Evolutionary conservation across 306 rosid species (phyloP).

Genomic region (Bauhinia variegata): DNA sequence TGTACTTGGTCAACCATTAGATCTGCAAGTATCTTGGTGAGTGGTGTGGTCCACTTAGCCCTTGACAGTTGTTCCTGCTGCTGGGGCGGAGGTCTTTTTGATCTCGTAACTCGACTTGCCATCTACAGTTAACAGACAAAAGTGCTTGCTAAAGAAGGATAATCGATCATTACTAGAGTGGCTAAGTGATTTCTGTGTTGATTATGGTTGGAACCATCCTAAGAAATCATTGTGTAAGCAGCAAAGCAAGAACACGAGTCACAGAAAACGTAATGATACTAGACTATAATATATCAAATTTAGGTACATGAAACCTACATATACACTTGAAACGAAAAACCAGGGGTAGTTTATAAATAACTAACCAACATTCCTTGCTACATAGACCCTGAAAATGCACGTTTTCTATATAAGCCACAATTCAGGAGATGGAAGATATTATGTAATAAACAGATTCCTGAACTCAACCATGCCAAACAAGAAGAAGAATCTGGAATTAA

Average conservation of each 20-base stretch:
- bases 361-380: constrained; percentile 1
- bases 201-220: no score
- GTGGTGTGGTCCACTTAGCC: constrained; percentile 70
- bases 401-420: no score
- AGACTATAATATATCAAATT: neutral
- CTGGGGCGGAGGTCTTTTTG: constrained; percentile 50
- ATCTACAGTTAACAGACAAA: constrained; percentile 44
- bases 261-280: constrained; percentile 13
- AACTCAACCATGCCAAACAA: constrained; percentile 18
- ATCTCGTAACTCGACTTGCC: constrained; percentile 55
- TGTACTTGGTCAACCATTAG: constrained; percentile 69
- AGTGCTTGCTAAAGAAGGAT: constrained; percentile 10
- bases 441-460: neutral
- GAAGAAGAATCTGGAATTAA: neutral
- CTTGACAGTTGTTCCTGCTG: constrained; percentile 63
- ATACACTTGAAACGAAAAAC: constrained; percentile 4
- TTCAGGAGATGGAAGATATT: no score
- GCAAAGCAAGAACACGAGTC: constrained; percentile 1
- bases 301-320: neutral
- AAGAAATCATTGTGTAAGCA: no score
- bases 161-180: neutral
- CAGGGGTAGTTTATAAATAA: no score
- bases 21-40: constrained; percentile 66
- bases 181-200: neutral
- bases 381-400: neutral